phyloP scores from a whole-genome alignment of 495 filamentous ascomycete species.

The Penicillium taxi region DNA sequence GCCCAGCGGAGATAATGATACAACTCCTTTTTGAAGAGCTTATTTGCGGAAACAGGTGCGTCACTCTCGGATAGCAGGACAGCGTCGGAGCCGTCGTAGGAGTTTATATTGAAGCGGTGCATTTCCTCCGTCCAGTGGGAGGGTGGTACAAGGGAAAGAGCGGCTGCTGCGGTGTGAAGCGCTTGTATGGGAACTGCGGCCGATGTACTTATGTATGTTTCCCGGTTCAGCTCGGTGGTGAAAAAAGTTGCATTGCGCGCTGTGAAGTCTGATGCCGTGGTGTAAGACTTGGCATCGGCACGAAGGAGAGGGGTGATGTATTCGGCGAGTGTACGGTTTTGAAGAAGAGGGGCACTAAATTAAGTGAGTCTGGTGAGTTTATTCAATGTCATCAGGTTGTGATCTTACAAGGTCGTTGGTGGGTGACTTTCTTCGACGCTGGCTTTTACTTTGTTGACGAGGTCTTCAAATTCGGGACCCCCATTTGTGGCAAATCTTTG shows the following conservation, averaged over 20 bases:
- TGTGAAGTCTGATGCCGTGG: constrained; percentile 48
- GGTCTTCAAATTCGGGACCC: constrained; percentile 37
- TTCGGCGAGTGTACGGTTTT: constrained; percentile 22
- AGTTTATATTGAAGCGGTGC: constrained; percentile 31
- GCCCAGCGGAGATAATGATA: constrained; percentile 63
- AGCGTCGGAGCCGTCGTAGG: constrained; percentile 27
- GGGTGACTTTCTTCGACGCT: constrained; percentile 27
- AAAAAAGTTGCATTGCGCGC: constrained; percentile 58
- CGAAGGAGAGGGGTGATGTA: constrained; percentile 47
- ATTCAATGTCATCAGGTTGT: not conserved
- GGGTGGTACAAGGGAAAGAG: constrained; percentile 32
- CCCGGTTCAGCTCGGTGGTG: constrained; percentile 32
- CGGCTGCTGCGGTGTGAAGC: constrained; percentile 33
- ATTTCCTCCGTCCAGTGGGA: constrained; percentile 31
- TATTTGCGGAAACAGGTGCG: constrained; percentile 16
- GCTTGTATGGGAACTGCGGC: constrained; percentile 25
- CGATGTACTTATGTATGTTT: constrained; percentile 21
- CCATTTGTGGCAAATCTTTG: constrained; percentile 29
- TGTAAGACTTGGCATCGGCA: constrained; percentile 56
- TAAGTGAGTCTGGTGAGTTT: not conserved
- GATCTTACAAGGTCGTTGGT: constrained; percentile 23
- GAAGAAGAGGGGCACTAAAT: constrained; percentile 25
- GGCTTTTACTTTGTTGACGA: constrained; percentile 35
- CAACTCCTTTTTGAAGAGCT: constrained; percentile 35
- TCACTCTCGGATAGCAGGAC: constrained; percentile 4